Conservation (phyloP, 2,329 filamentous ascomycete species). For the Xenoacremonium recifei region DNA sequence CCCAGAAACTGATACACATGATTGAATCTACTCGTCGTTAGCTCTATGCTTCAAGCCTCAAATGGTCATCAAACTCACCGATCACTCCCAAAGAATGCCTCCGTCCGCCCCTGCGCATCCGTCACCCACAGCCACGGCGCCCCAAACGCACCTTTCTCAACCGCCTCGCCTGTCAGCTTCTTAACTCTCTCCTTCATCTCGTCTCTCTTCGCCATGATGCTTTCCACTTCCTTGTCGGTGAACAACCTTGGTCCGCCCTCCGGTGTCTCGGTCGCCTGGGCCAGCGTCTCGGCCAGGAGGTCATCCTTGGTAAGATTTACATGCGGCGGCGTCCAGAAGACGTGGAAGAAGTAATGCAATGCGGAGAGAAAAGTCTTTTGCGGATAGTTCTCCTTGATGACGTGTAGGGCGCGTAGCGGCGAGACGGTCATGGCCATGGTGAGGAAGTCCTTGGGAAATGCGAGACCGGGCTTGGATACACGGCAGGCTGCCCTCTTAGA, state of each 20-base stretch:
- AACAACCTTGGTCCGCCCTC: conserved; percentile 40
- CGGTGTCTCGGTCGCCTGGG: conserved; percentile 28
- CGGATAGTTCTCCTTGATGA: conserved; percentile 60
- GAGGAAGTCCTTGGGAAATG: conserved; percentile 43
- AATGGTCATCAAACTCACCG: conserved; percentile 34
- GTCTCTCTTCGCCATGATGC: conserved; percentile 53
- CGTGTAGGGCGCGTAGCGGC: conserved; percentile 65
- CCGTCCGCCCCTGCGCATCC: conserved; percentile 54
- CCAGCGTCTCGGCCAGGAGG: conserved; percentile 42
- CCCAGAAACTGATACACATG: conserved; percentile 67
- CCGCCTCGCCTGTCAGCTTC: conserved; percentile 57
- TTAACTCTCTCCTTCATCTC: conserved; percentile 48
- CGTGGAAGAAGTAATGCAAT: conserved; percentile 55
- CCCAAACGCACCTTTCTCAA: conserved; percentile 70
- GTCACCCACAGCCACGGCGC: conserved; percentile 73
- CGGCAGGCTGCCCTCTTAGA: conserved; percentile 36
- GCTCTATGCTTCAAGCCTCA: background rate
- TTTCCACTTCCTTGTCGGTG: conserved; percentile 46
- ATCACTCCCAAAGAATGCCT: conserved; percentile 79
- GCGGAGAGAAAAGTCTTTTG: conserved; percentile 48
- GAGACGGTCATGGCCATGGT: conserved; percentile 43
- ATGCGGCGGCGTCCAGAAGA: conserved; percentile 61
- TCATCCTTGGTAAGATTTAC: conserved; percentile 59
- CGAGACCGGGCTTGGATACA: conserved; percentile 35
- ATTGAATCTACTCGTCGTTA: conserved; percentile 51